Evolutionary conservation across 768 basidiomycete genomes (phyloP), one percentile per base, ranked within the genome.

Genomic region (Arthromyces matolae): DNA sequence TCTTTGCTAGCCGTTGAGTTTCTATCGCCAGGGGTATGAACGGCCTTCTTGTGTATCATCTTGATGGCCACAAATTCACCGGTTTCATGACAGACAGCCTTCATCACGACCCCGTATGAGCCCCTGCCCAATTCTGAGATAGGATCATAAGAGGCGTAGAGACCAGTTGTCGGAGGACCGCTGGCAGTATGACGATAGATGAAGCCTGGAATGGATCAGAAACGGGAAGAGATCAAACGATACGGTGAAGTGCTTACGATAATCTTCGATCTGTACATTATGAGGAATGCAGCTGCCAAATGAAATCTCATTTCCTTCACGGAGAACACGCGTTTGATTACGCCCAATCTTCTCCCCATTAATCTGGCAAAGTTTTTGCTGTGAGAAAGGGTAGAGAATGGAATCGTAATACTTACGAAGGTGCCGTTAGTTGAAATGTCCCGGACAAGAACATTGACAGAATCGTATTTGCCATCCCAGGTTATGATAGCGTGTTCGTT

Each of bases 31-130:
- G 61, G 61, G 5, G 62, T 60, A 20, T 63, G 53, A 12, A 65
- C 64, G 28, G 70, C 71, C 47, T 68, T 71, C 47, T 71, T 72
- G 34, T 82, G 75, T 50, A 94, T 91, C 71, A 92, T 84, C 72
- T 98, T 98, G 64, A 94, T 82, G 0, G 95, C 95, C 52, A 79
- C 84, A 75, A 82, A 82, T 47, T 78, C 68, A 9, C 91, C 91
- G 9, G 84, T 86, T 18, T 67, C 64, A 8, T 83, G 79, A 55
- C 82, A 77, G 36, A 93, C 71, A 1, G 89, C 93, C 62, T 86
- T 89, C 71, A 84, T 79, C 16, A 97, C 95, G 8, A 85, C 86
- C 4, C 93, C 95, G 61, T 96, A 98, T 2, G 90, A 84, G 8
- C 95, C 95, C 56, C 84, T 86, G 44, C 95, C 95, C 3, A 97